Base-by-base conservation (phyloP, 1,284 basidiomycete genomes). In the Kalmanozyma brasiliensis region DNA sequence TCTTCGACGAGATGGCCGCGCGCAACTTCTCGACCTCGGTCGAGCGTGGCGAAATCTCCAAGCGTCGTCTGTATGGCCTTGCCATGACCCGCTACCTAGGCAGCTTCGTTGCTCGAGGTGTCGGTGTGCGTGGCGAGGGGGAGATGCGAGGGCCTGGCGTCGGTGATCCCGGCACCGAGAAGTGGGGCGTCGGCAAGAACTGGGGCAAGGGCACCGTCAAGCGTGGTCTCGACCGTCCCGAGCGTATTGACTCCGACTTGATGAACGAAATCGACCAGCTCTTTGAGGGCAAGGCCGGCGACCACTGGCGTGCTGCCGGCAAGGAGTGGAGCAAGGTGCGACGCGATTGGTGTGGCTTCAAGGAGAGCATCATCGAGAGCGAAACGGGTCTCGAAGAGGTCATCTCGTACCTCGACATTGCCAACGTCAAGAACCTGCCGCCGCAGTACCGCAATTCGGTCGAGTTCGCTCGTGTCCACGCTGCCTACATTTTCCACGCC, bases 141-240 rank as follows among this genome's bases (percentile, higher is more conserved):
- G 78, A 80, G 66, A 62, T 65, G 14, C 74, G 76, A 7, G 79
- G 79, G 8, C 79, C 79, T 9, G 79, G 79, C 9, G 41, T 73
- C 1, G 79, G 79, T 19, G 73, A 74, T 2, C 72, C 73, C 2
- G 78, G 79, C 43, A 64, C 67, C 19, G 79, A 81, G 30, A 49
- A 57, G 20, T 81, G 79, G 79, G 79, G 77, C 32, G 76, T 75
- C n/a, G 79, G 79, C 19, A 81, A 81, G 55, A 46, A 74, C n/a
- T 81, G 79, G 79, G 79, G 78, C 41, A 76, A 75, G 30, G 79
- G 79, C 26, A 81, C 79, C 13, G 78, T 80, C 53, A 81, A 81
- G 68, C 75, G 79, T 30, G 80, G 80, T 26, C 64, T 81, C n/a
- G 80, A 77, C 44, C 58, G 60, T 9, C 80, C 80, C 10, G 65